Evolutionary conservation across 306 rosid species (phyloP), one percentile per base, ranked within the genome.

Genomic region (Hylodesmum podocarpum): DNA sequence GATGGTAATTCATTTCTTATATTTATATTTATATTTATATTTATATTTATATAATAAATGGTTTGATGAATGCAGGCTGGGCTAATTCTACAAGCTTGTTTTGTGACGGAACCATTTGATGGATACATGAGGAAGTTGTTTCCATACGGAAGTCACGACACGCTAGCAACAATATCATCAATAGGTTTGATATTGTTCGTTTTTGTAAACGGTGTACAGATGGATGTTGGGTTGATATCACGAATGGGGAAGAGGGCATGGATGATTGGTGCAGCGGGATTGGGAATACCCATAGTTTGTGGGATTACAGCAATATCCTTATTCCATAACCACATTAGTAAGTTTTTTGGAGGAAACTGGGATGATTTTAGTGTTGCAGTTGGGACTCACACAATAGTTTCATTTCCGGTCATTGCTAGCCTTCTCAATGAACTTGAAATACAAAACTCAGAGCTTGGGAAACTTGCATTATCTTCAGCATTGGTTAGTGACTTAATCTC

Each of bases 121-220:
- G 21, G 28, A 16, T 18, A 8, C 58, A 41, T 29, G 9, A 5
- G 3, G 14, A 19, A 4, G 29, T 1, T 87, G 22, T 85, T 92
- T 40, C 81, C 86, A 2, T 29, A 19, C 16, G 77, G 84, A 8
- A 85, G 85, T 40, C 85, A 86, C 44, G 87, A 84, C 72, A 13
- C 77, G 6, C 19, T 91, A 1, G 83, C 80, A 1, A 12, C 82
- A 49, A 0, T 91, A 14, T 70, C 92, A 4, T 41, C 65, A 0
- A 16, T 83, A 4, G 94, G 91, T 18, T 85, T 43, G 43, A 54
- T 40, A 0, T 31, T 87, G 3, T 87, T 81, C 76, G 3, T 83
- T 61, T 91, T 94, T 34, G 47, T 80, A 15, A 64, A 70, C 2
- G 90, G 86, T 3, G 96, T 84, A 1, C 88, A 89, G 58, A 89